A percentile compares a stretch with the other conserved stretches of the same genome.
Evolutionary conservation across 2,329 filamentous ascomycete genomes (phyloP).

Genomic region (Talaromyces sp.): DNA sequence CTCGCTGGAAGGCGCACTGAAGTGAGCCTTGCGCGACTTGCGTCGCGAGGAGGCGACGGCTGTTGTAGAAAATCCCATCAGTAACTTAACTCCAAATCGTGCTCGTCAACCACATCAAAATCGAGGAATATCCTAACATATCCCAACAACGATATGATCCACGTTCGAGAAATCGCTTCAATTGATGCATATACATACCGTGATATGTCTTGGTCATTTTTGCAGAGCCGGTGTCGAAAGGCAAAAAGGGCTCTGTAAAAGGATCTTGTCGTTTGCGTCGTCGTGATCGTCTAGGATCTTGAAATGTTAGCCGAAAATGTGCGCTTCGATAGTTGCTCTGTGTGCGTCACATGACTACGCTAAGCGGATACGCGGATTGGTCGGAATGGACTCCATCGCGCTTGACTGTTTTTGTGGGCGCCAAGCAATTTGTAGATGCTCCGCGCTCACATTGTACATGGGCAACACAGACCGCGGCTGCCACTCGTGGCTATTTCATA

Average conservation of each 20-base stretch:
- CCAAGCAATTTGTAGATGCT: background rate
- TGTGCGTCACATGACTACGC: constrained; percentile 33
- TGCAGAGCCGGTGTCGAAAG: constrained; percentile 25
- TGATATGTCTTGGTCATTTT: constrained; percentile 33
- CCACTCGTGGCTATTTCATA: background rate
- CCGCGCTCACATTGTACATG: background rate
- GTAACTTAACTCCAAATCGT: background rate
- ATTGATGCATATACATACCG: constrained; percentile 25
- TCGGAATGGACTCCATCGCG: background rate
- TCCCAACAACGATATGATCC: background rate
- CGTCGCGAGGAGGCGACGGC: constrained; percentile 70
- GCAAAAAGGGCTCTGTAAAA: constrained; percentile 21
- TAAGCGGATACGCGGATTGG: constrained; percentile 24
- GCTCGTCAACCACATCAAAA: background rate
- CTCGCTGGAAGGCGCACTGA: constrained; percentile 87
- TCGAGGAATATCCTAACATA: background rate
- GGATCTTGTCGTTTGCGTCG: constrained; percentile 23
- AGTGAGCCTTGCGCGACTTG: constrained; percentile 99
- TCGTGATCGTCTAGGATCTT: constrained; percentile 21
- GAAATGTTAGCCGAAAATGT: constrained; percentile 26
- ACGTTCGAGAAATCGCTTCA: constrained; percentile 11
- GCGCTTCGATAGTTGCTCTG: constrained; percentile 15
- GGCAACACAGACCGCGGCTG: background rate
- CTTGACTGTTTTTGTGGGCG: background rate
- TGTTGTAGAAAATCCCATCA: constrained; percentile 8